Conservation (phyloP, 495 filamentous ascomycete genomes). For the Viridothelium virens region DNA sequence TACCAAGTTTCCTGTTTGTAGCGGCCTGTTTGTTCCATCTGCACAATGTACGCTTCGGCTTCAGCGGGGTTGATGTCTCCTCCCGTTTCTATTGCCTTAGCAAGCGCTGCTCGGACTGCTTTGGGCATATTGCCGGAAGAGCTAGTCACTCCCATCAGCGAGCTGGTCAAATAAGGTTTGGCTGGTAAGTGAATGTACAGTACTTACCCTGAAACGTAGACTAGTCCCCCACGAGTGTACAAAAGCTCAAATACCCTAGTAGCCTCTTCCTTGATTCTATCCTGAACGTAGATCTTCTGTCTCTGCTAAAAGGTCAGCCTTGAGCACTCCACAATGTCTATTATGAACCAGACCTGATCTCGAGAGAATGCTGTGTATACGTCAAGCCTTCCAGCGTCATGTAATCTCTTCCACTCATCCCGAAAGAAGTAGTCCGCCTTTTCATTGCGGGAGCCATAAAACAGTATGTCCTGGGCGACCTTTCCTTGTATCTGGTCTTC, state of each 20-base stretch:
- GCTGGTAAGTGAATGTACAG: slow-evolving; percentile 4
- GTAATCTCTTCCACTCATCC: slow-evolving; percentile 57
- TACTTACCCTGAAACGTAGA: slow-evolving; percentile 72
- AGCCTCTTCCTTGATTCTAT: slow-evolving; percentile 60
- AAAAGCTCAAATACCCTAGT: slow-evolving; percentile 52
- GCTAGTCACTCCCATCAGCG: background rate
- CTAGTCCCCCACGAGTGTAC: slow-evolving; percentile 43
- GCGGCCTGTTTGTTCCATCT: slow-evolving; percentile 60
- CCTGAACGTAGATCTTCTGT: slow-evolving; percentile 83
- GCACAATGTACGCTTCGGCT: slow-evolving; percentile 51
- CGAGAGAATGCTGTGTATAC: slow-evolving; percentile 80
- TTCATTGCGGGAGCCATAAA: slow-evolving; percentile 75
- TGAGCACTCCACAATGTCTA: background rate
- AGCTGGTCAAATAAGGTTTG: background rate
- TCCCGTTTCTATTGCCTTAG: slow-evolving; percentile 43
- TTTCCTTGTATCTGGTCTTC: slow-evolving; percentile 30
- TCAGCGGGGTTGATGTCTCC: slow-evolving; percentile 34
- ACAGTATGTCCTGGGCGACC: slow-evolving; percentile 40
- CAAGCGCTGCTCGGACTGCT: slow-evolving; percentile 72
- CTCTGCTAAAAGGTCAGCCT: slow-evolving; percentile 20
- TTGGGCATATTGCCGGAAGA: slow-evolving; percentile 66
- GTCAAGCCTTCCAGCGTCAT: slow-evolving; percentile 36
- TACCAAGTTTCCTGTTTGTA: slow-evolving; percentile 79
- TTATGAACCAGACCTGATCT: slow-evolving; percentile 42
- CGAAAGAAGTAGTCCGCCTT: slow-evolving; percentile 70